These are phyloP conservation scores for Ochetophila trinervis DNA, from an alignment of 306 rosid species.

Conservation along the genomic window DNA sequence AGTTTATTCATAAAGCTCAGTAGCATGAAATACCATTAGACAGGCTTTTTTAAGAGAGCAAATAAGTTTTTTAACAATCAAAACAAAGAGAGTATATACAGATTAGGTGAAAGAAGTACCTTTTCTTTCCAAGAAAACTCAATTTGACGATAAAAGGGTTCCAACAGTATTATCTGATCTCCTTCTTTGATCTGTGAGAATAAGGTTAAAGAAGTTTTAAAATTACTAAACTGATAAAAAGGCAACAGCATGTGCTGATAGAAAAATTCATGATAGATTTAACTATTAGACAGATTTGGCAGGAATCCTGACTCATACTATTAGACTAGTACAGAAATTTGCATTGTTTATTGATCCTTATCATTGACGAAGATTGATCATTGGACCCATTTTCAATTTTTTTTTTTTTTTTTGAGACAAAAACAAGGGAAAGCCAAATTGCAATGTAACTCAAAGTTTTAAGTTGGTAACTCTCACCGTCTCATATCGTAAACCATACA, in stretches of 20 bases:
- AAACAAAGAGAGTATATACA: constrained; percentile 13
- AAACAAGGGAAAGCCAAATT: not conserved
- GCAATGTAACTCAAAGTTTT: constrained; percentile 9
- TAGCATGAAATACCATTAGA: constrained; percentile 2
- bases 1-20: constrained; percentile 6
- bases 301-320: not conserved
- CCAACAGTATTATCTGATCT: constrained; percentile 70
- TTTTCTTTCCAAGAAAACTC: constrained; percentile 73
- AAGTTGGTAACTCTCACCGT: constrained; percentile 51
- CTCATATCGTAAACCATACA: constrained; percentile 71
- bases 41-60: not conserved
- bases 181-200: constrained; percentile 82
- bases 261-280: not conserved
- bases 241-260: not conserved
- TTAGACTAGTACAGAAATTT: not conserved
- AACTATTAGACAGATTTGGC: no score
- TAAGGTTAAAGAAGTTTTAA: constrained; percentile 20
- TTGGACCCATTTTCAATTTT: not conserved
- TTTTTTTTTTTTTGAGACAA: not conserved
- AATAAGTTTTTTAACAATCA: not conserved
- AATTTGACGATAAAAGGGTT: constrained; percentile 53
- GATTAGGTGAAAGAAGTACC: constrained; percentile 36
- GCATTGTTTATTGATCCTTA: not conserved
- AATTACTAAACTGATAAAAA: constrained; percentile 23
- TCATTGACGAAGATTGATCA: no score